Conservation (phyloP, 2,329 filamentous ascomycete genomes). For the Pseudogymnoascus sp. region DNA sequence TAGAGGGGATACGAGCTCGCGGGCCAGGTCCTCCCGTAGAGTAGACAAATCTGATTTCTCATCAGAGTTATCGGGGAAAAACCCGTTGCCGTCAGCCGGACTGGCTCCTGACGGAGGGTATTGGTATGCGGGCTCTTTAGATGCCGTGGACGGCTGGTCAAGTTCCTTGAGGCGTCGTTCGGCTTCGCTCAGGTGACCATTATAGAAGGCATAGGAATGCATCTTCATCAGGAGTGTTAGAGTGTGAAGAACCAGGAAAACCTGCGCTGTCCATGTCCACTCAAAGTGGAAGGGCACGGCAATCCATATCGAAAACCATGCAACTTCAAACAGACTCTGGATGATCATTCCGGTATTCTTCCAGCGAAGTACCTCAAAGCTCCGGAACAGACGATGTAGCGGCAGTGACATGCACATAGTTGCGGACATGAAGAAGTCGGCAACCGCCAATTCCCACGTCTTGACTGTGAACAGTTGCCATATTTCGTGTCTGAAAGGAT, state of each 20-base stretch:
- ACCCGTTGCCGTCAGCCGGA: constrained; percentile 15
- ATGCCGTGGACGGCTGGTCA: constrained; percentile 64
- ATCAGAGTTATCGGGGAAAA: constrained; percentile 25
- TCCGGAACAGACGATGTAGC: constrained; percentile 60
- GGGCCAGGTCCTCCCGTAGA: constrained; percentile 77
- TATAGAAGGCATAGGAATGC: constrained; percentile 98
- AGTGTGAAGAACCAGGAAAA: constrained; percentile 86
- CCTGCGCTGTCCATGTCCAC: constrained; percentile 97
- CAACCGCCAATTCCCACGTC: constrained; percentile 75
- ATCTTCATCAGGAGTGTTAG: constrained; percentile 97
- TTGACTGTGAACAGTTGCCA: constrained; percentile 85
- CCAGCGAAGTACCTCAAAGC: constrained; percentile 57
- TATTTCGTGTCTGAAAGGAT: constrained; percentile 74
- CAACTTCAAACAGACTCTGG: constrained; percentile 71
- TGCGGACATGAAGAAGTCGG: constrained; percentile 76
- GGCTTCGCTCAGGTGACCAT: constrained; percentile 85
- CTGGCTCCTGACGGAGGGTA: constrained; percentile 48
- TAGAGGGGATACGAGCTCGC: constrained; percentile 83
- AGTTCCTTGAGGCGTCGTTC: constrained; percentile 71
- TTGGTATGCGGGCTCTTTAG: constrained; percentile 61
- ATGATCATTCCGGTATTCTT: constrained; percentile 65
- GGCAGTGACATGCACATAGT: constrained; percentile 65
- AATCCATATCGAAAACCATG: constrained; percentile 79
- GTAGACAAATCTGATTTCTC: constrained; percentile 48
- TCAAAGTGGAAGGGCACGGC: constrained; percentile 72